Conservation (phyloP, 2,329 filamentous ascomycete genomes). For the Orbilia blumenaviensis region DNA sequence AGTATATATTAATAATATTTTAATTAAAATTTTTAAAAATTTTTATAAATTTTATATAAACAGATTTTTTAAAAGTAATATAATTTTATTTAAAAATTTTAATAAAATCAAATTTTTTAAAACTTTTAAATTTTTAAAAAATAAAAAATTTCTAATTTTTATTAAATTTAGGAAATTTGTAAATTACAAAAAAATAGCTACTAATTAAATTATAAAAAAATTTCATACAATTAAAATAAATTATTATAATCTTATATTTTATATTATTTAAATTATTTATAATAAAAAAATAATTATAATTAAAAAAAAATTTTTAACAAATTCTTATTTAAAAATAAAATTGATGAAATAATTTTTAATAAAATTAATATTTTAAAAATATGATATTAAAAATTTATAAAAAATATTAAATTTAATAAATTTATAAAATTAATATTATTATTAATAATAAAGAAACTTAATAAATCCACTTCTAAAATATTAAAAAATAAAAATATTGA, state of each 20-base stretch:
- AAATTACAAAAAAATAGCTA: background rate
- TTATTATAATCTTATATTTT: background rate
- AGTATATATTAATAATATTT: background rate
- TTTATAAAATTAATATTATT: background rate
- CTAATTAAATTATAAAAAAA: background rate
- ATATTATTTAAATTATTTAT: background rate
- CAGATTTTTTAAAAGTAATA: background rate
- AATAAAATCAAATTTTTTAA: too few relatives aligned
- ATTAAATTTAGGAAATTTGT: too few relatives aligned
- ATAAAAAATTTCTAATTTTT: too few relatives aligned
- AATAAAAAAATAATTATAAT: too few relatives aligned
- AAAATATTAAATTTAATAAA: background rate
- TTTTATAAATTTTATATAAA: background rate
- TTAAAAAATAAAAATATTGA: background rate
- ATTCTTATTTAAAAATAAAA: too few relatives aligned
- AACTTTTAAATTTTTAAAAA: background rate
- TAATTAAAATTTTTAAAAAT: background rate
- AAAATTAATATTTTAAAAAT: background rate
- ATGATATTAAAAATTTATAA: background rate
- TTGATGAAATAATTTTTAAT: background rate
- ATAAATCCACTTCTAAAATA: background rate
- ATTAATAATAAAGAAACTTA: background rate
- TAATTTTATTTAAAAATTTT: too few relatives aligned
- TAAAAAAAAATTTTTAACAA: too few relatives aligned
- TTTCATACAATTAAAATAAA: background rate